Evolutionary conservation across 2,329 filamentous ascomycete genomes (phyloP), one percentile per base, ranked within the genome.

Genomic region (Nemania abortiva): DNA sequence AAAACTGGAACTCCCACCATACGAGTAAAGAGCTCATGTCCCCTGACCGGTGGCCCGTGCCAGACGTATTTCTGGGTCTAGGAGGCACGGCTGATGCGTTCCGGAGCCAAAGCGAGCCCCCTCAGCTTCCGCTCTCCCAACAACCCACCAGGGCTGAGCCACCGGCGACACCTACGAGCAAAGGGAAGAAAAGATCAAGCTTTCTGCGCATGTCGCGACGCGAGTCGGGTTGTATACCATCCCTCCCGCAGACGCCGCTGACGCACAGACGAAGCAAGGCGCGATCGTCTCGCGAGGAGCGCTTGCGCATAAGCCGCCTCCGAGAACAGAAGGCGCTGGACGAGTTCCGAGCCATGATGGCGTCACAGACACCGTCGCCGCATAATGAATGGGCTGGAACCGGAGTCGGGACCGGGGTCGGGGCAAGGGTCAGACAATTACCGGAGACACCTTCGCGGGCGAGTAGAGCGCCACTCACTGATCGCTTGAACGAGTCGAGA

Each of bases 391-490:
- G 74, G 70, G 10, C n/a, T n/a, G n/a, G n/a, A n/a, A n/a, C n/a
- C n/a, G n/a, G n/a, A n/a, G n/a, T n/a, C n/a, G n/a, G n/a, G n/a
- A n/a, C 58, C 13, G 53, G 53, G 11, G 54, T 68, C 6, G 60
- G 66, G 18, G n/a, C 42, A 31, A 66, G 66, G 18, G n/a, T 31
- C 34, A 66, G 73, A 54, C 70, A 72, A 2, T 55, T 76, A 42
- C 74, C 76, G 3, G 71, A 74, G 62, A 76, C 75, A 10, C 74
- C 74, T 29, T 69, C 69, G 20, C 70, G 68, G 45, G n/a, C 52
- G 9, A 52, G 62, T 11, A 66, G 70, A 55, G 55, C n/a, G 4
- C 73, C 71, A 22, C 47, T 73, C 11, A 53, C 52, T n/a, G 66
- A 73, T 39, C 70, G 67, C n/a, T 42, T 66, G 3, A 74, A 73